Evolutionary conservation across 345 rosid genomes (phyloP), one percentile per base, ranked within the genome.

Genomic region (Reutealis trisperma): DNA sequence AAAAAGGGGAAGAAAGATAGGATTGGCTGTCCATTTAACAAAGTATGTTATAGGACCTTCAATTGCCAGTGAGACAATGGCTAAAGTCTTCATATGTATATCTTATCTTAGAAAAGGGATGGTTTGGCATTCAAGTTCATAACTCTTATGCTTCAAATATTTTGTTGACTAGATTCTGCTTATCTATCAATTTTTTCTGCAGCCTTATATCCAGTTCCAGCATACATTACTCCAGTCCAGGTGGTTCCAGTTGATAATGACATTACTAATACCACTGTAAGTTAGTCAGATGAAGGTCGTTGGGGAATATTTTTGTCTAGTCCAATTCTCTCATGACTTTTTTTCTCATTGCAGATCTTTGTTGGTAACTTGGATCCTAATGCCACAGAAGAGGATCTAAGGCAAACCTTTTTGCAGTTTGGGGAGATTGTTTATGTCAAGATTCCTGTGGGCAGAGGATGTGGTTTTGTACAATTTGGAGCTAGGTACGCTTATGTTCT

Each of bases 391-490:
- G 98, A 92, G 71, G 95, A 93, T 71, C 73, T 96, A 87, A 91
- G 87, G 88, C 91, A 92, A 75, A 81, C 86, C 19, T 92, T 96
- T 84, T 75, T 78, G 15, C 91, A 90, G 61, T 86, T 89, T 66
- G 98, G 99, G 75, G 97, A 96, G 64, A 86, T 93, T 70, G 74
- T 84, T 16, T 88, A 84, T 84, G 92, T 88, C 77, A 92, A 93
- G 81, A 96, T 96, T 89, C 99, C 98, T 75, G 85, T 73, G 32
- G 89, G 92, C 68, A 92, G 90, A 83, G 99, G 97, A 82, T 96
- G 96, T 51, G 98, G 97, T 42, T 96, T 85, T 86, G 87, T 96
- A 68, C 98, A 92, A 69, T 92, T 92, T 71, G 88, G 84, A 62
- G 83, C 89, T 52, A 92, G 97, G 99, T 92, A 75, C 78, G 75